A percentile compares a stretch with the other conserved stretches of the same genome.
These are phyloP conservation scores for Tulasnella sp. DNA, from an alignment of 768 basidiomycete species.

Conservation along the genomic window DNA sequence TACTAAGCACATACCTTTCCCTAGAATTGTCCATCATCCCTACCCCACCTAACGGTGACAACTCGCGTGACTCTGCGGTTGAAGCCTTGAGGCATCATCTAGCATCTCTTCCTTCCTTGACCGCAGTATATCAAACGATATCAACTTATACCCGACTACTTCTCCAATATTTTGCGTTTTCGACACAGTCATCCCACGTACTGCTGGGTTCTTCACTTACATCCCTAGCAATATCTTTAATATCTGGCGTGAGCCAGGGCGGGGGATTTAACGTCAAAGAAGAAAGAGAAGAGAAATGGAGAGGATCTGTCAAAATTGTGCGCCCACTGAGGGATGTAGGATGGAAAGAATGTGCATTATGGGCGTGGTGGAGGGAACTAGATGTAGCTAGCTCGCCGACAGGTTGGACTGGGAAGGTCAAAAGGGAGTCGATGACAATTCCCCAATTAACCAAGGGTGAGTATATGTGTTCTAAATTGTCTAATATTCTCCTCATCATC, in stretches of 20 bases:
- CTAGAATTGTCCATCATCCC: conserved; percentile 21
- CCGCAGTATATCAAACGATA: conserved; percentile 48
- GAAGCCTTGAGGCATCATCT: conserved; percentile 40
- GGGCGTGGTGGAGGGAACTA: conserved; percentile 60
- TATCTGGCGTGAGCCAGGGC: conserved; percentile 63
- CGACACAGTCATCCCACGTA: conserved; percentile 54
- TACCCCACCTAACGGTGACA: conserved; percentile 4
- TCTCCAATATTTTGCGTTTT: conserved; percentile 49
- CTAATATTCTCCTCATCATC: not conserved
- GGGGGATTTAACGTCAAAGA: conserved; percentile 57
- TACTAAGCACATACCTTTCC: not conserved
- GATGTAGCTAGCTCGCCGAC: conserved; percentile 32
- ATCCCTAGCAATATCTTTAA: conserved; percentile 56
- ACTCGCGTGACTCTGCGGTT: conserved; percentile 19
- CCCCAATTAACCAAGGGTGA: conserved; percentile 55
- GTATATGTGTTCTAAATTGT: not conserved
- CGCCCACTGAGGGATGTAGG: conserved; percentile 61
- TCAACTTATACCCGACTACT: conserved; percentile 52
- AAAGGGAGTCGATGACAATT: conserved; percentile 36
- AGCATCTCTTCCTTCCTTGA: conserved; percentile 56
- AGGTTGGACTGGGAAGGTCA: not conserved
- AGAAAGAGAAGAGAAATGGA: conserved; percentile 63
- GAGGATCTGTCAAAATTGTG: conserved; percentile 38
- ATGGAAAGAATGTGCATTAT: conserved; percentile 66
- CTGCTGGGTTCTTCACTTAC: conserved; percentile 72